Base-by-base conservation (phyloP, 2,329 filamentous ascomycete genomes). In the Aspergillus sp. region DNA sequence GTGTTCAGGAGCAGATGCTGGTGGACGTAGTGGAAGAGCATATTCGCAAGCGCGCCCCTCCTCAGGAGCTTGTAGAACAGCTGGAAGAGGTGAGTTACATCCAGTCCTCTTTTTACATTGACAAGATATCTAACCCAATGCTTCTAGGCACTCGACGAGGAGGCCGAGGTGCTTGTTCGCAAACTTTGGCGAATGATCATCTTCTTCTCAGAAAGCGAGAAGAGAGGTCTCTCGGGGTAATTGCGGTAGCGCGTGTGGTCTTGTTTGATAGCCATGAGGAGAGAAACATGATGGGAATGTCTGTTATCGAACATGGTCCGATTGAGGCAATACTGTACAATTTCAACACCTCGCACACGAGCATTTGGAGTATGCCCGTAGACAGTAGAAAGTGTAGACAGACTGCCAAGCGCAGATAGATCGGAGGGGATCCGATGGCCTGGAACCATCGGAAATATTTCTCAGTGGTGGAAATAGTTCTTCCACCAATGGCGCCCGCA, bases 151-250 rank as follows among this genome's bases (percentile, higher is more conserved):
- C 81, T 99, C 61, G 95, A 97, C 70, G 95, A 99, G 70, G 95
- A 98, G 71, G 92, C 93, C 11, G 93, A 97, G 74, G 88, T 90
- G 24, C 79, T 99, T 64, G 93, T 98, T 50, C 96, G 91, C 84
- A 98, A 97, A 79, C 83, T 99, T 37, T 99, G 95, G 95, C 86
- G 93, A 51, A 96, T 98, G 91, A 87, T 97, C 57, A 96, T 98
- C 69, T 98, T 97, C 85, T 97, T 93, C 69, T 95, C 91, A 5
- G 93, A 98, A 76, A 90, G 89, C 69, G 93, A 96, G 82, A 96
- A 95, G 79, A 82, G 92, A 62, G 93, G 93, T 2, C 80, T 97
- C 60, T 89, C 89, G 19, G 85, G 86, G 50, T 91, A 80, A 49
- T 24, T 19, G 15, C 42, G 48, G 19, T 19, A 8, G 15, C 7